phyloP scores from a whole-genome alignment of 2,329 filamentous ascomycete species.

The Sphaerostilbella broomeana region DNA sequence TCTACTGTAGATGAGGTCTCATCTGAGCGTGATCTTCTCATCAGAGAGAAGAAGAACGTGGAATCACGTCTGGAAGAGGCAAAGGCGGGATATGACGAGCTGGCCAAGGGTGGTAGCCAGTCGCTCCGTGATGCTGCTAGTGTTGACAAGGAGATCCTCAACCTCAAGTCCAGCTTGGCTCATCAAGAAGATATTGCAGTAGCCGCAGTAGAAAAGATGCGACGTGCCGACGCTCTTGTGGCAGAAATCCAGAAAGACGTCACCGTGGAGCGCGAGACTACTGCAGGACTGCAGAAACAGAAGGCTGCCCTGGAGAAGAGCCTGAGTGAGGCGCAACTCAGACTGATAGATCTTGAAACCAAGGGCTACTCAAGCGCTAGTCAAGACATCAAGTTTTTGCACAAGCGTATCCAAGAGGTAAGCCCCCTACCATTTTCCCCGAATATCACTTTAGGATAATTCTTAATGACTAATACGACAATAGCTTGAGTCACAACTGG shows the following conservation, averaged over 20 bases:
- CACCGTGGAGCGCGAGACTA: constrained; percentile 73
- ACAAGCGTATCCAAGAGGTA: constrained; percentile 93
- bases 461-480: constrained; percentile 20
- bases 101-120: constrained; percentile 77
- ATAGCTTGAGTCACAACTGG: constrained; percentile 81
- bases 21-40: constrained; percentile 74
- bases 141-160: constrained; percentile 81
- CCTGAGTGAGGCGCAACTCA: constrained; percentile 83
- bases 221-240: constrained; percentile 78
- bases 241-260: constrained; percentile 93
- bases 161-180: constrained; percentile 80
- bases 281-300: constrained; percentile 76
- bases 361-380: constrained; percentile 94
- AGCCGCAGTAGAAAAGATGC: constrained; percentile 95
- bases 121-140: constrained; percentile 83
- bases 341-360: constrained; percentile 87
- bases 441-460: constrained; percentile 12
- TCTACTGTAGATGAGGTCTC: constrained; percentile 79
- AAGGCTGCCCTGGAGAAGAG: constrained; percentile 86
- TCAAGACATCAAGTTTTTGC: constrained; percentile 90
- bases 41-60: constrained; percentile 84
- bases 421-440: neutral
- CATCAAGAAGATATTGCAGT: constrained; percentile 90
- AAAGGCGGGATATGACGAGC: constrained; percentile 79
- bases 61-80: constrained; percentile 83